Evolutionary conservation across 768 basidiomycete genomes (phyloP).

Genomic region (Macrolepiota dolichaula): DNA sequence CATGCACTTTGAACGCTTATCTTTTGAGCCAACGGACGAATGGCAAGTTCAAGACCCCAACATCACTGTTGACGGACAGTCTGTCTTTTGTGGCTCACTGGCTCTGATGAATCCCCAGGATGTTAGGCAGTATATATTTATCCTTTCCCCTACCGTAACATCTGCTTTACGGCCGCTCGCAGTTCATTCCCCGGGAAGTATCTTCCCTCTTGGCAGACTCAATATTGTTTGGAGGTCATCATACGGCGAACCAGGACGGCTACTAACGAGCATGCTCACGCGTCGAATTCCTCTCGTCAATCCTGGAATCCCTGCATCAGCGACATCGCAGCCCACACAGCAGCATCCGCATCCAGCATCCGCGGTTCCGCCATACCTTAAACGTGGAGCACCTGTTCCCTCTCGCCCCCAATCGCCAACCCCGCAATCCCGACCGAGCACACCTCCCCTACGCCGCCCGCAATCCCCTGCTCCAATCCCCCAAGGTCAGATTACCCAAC

Average conservation of each 20-base stretch:
- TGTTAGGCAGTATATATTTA: constrained; percentile 84
- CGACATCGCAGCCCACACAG: constrained; percentile 55
- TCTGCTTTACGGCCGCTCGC: constrained; percentile 44
- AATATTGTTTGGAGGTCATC: constrained; percentile 88
- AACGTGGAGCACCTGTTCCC: constrained; percentile 35
- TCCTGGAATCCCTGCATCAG: constrained; percentile 53
- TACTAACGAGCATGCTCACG: constrained; percentile 87
- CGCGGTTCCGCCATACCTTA: constrained; percentile 78
- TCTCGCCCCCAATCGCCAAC: constrained; percentile 19
- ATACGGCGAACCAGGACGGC: constrained; percentile 81
- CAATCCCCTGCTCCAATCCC: constrained; percentile 29
- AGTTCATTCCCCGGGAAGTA: constrained; percentile 48
- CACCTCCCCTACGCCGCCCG: constrained; percentile 47
- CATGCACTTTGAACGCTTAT: constrained; percentile 79
- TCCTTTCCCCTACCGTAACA: constrained; percentile 54
- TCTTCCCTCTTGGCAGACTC: constrained; percentile 79
- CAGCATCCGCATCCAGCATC: constrained; percentile 50
- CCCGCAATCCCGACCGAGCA: constrained; percentile 48
- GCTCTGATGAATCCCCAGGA: constrained; percentile 83
- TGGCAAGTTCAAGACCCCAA: constrained; percentile 64
- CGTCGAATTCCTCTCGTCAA: constrained; percentile 65
- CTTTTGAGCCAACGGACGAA: constrained; percentile 67
- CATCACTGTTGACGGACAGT: constrained; percentile 20
- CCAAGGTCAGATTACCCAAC: constrained; percentile 31
- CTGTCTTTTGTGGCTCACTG: constrained; percentile 57